A percentile compares a stretch with the other conserved stretches of the same genome.
phyloP scores from a whole-genome alignment of 2,329 filamentous ascomycete genomes.

The Talaromyces funiculosus region DNA sequence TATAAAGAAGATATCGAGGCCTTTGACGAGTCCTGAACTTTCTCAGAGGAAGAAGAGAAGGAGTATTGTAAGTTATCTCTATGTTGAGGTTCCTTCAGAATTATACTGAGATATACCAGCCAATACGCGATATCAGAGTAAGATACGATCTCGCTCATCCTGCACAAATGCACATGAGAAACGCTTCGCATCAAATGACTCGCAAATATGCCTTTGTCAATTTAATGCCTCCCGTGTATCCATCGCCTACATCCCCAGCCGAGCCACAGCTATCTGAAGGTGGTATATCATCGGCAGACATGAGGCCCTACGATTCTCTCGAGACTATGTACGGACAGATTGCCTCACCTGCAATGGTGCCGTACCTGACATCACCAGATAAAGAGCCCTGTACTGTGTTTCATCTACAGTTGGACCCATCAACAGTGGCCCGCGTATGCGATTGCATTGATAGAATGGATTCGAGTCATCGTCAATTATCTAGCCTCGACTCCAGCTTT shows the following conservation, averaged over 20 bases:
- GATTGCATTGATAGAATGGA: conserved; percentile 28
- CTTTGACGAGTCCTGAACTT: neutral
- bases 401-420: conserved; percentile 8
- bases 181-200: neutral
- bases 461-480: conserved; percentile 29
- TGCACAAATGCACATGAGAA: conserved; percentile 1
- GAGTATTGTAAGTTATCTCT: neutral
- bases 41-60: neutral
- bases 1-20: neutral
- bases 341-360: conserved; percentile 22
- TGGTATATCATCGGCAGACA: neutral
- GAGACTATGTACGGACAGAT: conserved; percentile 1
- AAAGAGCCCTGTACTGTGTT: conserved; percentile 20
- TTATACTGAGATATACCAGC: conserved; percentile 15
- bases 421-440: conserved; percentile 12
- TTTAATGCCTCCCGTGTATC: neutral
- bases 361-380: conserved; percentile 24
- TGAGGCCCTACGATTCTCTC: neutral
- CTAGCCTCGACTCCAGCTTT: conserved; percentile 20
- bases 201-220: conserved; percentile 1
- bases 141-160: conserved; percentile 5
- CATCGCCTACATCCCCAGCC: conserved; percentile 2
- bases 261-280: conserved; percentile 3
- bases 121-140: neutral
- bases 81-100: neutral